Percentiles rank a stretch among this genome's conserved stretches.
phyloP scores from a whole-genome alignment of 2,329 filamentous ascomycete species.

The Colletotrichum nymphaeae region DNA sequence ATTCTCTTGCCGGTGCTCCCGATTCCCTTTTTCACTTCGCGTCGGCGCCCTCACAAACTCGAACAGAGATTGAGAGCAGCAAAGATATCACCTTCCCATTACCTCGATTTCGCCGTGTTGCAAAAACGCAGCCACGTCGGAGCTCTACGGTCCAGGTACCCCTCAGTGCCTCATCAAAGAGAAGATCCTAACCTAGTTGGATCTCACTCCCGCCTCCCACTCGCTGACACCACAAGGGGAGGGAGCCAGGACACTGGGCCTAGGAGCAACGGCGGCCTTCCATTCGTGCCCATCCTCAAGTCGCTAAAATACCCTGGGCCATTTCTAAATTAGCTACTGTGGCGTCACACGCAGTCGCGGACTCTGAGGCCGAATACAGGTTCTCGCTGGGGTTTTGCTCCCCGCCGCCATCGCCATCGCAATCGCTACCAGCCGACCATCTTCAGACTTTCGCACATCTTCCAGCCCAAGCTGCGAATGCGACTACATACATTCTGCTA shows the following conservation, averaged over 20 bases:
- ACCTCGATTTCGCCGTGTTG: constrained; percentile 8
- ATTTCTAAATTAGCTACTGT: constrained; percentile 17
- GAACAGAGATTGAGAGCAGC: neutral
- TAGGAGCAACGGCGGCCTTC: constrained; percentile 9
- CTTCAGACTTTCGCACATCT: neutral
- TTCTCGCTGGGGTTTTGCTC: neutral
- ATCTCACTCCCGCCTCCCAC: constrained; percentile 11
- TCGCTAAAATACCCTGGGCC: constrained; percentile 17
- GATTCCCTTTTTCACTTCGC: neutral
- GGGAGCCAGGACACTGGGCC: constrained; percentile 25
- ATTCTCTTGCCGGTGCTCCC: constrained; percentile 9
- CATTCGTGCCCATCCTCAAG: constrained; percentile 16
- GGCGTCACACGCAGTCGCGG: constrained; percentile 16
- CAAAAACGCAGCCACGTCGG: neutral
- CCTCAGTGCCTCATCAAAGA: neutral
- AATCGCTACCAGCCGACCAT: neutral
- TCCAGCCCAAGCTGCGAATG: neutral
- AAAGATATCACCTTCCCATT: neutral
- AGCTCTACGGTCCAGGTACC: neutral
- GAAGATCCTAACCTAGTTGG: constrained; percentile 11
- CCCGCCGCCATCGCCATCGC: neutral
- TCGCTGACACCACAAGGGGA: constrained; percentile 24
- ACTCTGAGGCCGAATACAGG: neutral
- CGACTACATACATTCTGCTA: neutral
- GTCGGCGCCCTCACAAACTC: neutral